Percentiles rank a stretch among this genome's conserved stretches.
phyloP scores from a whole-genome alignment of 2,329 filamentous ascomycete genomes.

The Ophiostoma ips region DNA sequence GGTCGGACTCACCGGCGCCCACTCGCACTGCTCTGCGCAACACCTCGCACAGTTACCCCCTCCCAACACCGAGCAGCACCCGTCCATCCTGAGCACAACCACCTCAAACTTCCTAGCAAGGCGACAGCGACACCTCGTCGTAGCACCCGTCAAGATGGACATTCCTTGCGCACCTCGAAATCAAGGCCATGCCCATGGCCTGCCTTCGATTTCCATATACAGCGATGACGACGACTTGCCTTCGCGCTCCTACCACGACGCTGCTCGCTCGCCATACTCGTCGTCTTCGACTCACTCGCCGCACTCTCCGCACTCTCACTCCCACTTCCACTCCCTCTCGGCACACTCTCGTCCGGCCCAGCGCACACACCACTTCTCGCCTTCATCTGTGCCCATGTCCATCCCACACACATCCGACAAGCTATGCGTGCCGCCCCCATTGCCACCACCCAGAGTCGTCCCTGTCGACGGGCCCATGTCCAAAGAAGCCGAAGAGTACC shows the following conservation, averaged over 20 bases:
- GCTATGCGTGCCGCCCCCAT: conserved; percentile 23
- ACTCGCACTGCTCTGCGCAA: too few species aligned
- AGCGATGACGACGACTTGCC: conserved; percentile 11
- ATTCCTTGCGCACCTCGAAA: conserved; percentile 9
- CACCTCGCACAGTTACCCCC: too few species aligned
- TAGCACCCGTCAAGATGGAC: conserved; percentile 10
- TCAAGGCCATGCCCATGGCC: conserved; percentile 8
- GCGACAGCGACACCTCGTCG: not conserved
- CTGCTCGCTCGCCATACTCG: conserved; percentile 7
- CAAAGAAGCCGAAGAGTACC: conserved; percentile 10
- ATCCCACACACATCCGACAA: conserved; percentile 21
- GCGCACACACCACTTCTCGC: too few species aligned
- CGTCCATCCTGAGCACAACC: not conserved
- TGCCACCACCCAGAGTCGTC: conserved; percentile 22
- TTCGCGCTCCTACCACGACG: conserved; percentile 5
- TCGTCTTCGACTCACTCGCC: conserved; percentile 15
- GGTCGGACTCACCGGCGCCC: too few species aligned
- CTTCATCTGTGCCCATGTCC: conserved; percentile 23
- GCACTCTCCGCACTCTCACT: not conserved
- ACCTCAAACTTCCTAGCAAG: not conserved
- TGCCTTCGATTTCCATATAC: conserved; percentile 15
- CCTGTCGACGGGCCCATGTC: conserved; percentile 17
- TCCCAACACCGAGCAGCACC: not conserved
- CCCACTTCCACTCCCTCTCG: not conserved
- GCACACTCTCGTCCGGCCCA: not conserved